Percentiles rank a stretch among this genome's conserved stretches.
Evolutionary conservation across 306 rosid species (phyloP).

Genomic region (Cyamopsis tetragonoloba): DNA sequence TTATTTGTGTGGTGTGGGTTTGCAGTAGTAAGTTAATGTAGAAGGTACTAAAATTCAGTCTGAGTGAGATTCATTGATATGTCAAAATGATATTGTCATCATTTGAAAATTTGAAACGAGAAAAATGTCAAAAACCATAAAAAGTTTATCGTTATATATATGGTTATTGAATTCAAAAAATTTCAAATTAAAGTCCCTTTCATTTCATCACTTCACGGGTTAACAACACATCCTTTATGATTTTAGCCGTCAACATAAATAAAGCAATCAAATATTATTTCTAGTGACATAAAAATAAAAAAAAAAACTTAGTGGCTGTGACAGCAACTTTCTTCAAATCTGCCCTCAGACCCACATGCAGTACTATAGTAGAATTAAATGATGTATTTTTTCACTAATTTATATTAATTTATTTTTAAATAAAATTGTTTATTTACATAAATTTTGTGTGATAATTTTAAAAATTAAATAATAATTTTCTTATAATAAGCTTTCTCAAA

Average conservation of each 20-base stretch:
- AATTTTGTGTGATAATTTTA: no score
- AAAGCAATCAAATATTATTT: slow-evolving; percentile 17
- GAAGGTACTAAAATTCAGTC: not conserved
- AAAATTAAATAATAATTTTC: no score
- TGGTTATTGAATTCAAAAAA: slow-evolving; percentile 3
- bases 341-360: no score
- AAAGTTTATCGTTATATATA: slow-evolving; percentile 23
- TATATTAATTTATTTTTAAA: no score
- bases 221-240: not conserved
- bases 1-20: no score
- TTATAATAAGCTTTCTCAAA: no score
- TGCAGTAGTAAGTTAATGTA: not conserved
- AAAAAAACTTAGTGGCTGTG: slow-evolving; percentile 14
- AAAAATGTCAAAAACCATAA: not conserved
- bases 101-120: not conserved
- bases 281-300: no score
- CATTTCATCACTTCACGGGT: not conserved
- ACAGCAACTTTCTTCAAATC: slow-evolving; percentile 6
- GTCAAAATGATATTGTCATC: slow-evolving; percentile 16
- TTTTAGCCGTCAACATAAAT: slow-evolving; percentile 24
- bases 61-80: not conserved
- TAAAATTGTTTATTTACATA: no score
- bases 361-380: no score
- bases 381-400: no score
- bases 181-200: slow-evolving; percentile 35